Conservation (phyloP, 2,329 filamentous ascomycete species). For the Domatiomyces globalis region DNA sequence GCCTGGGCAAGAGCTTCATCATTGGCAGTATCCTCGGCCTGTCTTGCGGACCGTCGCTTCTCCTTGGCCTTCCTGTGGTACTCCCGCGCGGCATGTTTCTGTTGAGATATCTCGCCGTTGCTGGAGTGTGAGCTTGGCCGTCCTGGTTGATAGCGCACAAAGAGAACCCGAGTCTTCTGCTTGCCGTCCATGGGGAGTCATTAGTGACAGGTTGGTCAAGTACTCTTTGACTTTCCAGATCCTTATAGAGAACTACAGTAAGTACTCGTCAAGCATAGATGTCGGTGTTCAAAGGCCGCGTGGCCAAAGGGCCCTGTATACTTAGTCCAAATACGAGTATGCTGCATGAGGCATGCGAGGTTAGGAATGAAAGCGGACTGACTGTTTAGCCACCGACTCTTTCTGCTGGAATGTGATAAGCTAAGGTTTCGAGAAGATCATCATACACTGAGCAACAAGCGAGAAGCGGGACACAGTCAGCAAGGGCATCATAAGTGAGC, state of each 20-base stretch:
- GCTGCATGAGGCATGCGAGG: background rate
- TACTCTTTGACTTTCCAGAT: background rate
- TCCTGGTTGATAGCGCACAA: conserved; percentile 5
- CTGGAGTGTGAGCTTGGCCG: background rate
- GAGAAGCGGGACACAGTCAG: no score
- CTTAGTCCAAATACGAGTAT: background rate
- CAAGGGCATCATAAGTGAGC: background rate
- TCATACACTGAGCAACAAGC: no score
- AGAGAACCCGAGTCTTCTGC: conserved; percentile 7
- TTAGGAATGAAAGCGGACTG: background rate
- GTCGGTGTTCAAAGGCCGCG: background rate
- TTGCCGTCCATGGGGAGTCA: background rate
- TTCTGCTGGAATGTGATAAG: background rate
- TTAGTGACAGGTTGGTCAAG: background rate
- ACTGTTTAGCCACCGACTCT: background rate
- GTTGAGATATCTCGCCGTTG: conserved; percentile 5
- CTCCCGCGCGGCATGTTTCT: conserved; percentile 9
- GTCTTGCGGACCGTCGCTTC: conserved; percentile 1
- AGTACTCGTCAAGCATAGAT: background rate
- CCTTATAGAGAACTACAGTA: background rate
- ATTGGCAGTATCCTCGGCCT: background rate
- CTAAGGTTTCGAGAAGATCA: no score
- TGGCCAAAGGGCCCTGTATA: background rate
- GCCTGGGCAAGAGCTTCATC: background rate
- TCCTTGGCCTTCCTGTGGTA: conserved; percentile 9